Percentiles rank a stretch among this genome's conserved stretches.
Conservation (phyloP, 1,139 yeast genomes). For the Nakaseomyces glabratus region DNA sequence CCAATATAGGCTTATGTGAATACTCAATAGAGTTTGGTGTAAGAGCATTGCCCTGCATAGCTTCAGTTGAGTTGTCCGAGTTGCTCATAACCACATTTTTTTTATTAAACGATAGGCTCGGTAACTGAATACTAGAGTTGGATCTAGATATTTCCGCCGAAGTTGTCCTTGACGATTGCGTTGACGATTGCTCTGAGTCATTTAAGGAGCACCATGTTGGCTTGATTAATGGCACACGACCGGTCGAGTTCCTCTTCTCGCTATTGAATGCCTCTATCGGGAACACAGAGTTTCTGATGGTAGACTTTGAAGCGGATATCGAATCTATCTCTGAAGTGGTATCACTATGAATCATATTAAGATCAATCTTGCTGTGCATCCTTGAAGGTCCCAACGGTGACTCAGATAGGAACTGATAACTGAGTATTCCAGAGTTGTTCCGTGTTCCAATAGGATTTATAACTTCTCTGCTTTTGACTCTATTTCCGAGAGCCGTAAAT, state of each 20-base stretch:
- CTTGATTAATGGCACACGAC: conserved; percentile 2
- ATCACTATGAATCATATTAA: too few species aligned
- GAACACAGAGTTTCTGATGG: too few species aligned
- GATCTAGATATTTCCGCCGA: conserved; percentile 3
- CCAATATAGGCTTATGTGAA: too few species aligned
- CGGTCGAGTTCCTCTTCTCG: background rate
- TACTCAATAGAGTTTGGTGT: too few species aligned
- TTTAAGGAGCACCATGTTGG: conserved; percentile 3
- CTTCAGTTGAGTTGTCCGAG: too few species aligned
- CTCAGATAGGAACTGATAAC: conserved; percentile 3
- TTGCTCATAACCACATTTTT: too few species aligned
- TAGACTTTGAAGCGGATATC: too few species aligned
- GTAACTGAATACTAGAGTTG: background rate
- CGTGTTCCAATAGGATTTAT: too few species aligned
- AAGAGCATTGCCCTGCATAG: too few species aligned
- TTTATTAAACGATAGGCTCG: background rate
- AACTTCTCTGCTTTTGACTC: too few species aligned
- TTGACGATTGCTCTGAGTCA: conserved; percentile 2
- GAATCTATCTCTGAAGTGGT: too few species aligned
- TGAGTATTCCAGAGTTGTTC: conserved; percentile 5
- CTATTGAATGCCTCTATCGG: background rate
- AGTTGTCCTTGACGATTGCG: conserved; percentile 3
- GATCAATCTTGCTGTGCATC: conserved; percentile 4
- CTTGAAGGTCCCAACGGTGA: conserved; percentile 4
- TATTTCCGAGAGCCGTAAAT: too few species aligned